phyloP scores from a whole-genome alignment of 192 early-diverging fungal species.

The Entophlyctis luteolus region DNA sequence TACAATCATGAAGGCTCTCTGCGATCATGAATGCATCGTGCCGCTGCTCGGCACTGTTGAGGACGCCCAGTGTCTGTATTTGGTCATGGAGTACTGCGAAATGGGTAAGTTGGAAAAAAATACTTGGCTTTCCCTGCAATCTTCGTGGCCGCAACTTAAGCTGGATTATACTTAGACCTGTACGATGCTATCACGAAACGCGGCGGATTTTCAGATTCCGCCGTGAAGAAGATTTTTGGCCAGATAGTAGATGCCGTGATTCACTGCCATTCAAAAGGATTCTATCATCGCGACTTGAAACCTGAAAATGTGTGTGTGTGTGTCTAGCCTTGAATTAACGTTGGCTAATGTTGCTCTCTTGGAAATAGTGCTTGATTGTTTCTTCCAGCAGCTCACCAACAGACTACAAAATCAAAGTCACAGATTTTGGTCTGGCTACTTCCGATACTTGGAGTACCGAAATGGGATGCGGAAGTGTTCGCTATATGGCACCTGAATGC shows the following conservation, averaged over 20 bases:
- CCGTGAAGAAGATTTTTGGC: slow-evolving; percentile 50
- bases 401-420: slow-evolving; percentile 62
- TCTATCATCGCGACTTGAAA: slow-evolving; percentile 93
- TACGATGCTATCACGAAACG: slow-evolving; percentile 43
- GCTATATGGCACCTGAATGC: slow-evolving; percentile 77
- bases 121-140: no score
- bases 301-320: slow-evolving; percentile 61
- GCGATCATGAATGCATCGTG: slow-evolving; percentile 37
- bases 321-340: not conserved
- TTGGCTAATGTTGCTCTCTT: not conserved
- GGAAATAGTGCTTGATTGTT: slow-evolving; percentile 44
- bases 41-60: slow-evolving; percentile 36
- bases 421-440: slow-evolving; percentile 95
- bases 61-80: slow-evolving; percentile 29
- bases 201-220: slow-evolving; percentile 20
- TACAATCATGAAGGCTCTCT: slow-evolving; percentile 23
- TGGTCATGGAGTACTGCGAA: slow-evolving; percentile 31
- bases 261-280: slow-evolving; percentile 67
- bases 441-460: slow-evolving; percentile 68
- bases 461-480: slow-evolving; percentile 82
- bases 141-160: no score
- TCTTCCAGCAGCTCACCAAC: not conserved
- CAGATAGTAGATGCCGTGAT: slow-evolving; percentile 77
- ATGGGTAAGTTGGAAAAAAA: slow-evolving; percentile 16
- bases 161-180: slow-evolving; percentile 36